These are phyloP conservation scores for Saturnispora sekii DNA, from an alignment of 805 yeast species.

Conservation along the genomic window DNA sequence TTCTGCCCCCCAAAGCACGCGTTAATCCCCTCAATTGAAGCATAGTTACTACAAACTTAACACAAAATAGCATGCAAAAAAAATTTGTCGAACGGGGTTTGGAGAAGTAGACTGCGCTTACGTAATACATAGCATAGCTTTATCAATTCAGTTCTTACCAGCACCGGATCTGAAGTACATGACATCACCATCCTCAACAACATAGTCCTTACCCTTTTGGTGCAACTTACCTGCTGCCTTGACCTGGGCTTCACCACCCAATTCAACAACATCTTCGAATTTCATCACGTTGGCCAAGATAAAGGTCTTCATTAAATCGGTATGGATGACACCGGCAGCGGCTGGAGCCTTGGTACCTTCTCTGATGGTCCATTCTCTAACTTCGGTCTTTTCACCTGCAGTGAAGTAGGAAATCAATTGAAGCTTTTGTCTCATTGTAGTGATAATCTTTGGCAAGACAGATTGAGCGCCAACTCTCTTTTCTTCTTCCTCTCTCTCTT, in stretches of 20 bases:
- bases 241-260: constrained; percentile 41
- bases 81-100: background rate
- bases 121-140: background rate
- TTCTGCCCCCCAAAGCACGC: background rate
- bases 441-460: constrained; percentile 54
- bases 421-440: constrained; percentile 55
- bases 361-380: constrained; percentile 82
- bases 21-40: background rate
- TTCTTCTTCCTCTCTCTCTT: constrained; percentile 28
- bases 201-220: constrained; percentile 68
- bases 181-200: constrained; percentile 79
- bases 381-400: constrained; percentile 69
- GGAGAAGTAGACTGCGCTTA: too few relatives aligned
- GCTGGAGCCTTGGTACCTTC: constrained; percentile 71
- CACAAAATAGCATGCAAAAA: background rate
- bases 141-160: constrained; percentile 34
- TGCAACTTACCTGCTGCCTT: constrained; percentile 50
- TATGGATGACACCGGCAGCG: constrained; percentile 87
- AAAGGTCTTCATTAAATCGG: constrained; percentile 74
- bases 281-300: constrained; percentile 68
- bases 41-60: background rate
- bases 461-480: constrained; percentile 32
- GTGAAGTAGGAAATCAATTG: constrained; percentile 78
- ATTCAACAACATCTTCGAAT: constrained; percentile 47
- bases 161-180: constrained; percentile 64